Evolutionary conservation across 371 early-diverging fungal species (phyloP), one percentile per base, ranked within the genome.

Genomic region (Lichtheimia ramosa): DNA sequence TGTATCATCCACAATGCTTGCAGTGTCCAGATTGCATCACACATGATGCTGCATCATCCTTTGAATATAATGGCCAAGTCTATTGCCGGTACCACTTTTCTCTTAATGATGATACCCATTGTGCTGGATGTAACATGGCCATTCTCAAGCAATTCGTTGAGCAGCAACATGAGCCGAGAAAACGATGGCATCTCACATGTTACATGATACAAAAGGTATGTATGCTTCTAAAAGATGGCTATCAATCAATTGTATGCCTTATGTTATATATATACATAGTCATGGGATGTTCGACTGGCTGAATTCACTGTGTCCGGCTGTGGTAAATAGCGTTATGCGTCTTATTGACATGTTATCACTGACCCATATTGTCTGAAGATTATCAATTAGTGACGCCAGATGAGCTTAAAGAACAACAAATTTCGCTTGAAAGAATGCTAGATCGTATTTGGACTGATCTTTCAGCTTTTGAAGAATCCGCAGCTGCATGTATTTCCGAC

Each of bases 101-200:
- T 0, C 64, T 86, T 49, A 64, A 88, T 23, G 88, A 83, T 53
- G 92, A 95, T 39, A 84, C 87, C n/a, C 92, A 89, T 61, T 98
- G 98, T 64, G 89, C 91, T 14, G 97, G 98, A 2, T 98, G 98
- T 69, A 79, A 89, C 62, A 92, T 91, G 51, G 94, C 95, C n/a
- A 94, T 98, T 42, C 71, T 98, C 58, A 91, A 93, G 65, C 92
- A 93, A 62, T 98, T 93, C 75, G 89, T 98, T 42, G 96, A 98
- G 63, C 88, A 84, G 64, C 75, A 77, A 43, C 84, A 89, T 63
- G 74, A 85, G 56, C 79, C 85, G 54, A 81, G 90, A 42, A 87
- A 86, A 57, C 90, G 91, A 57, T 98, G 98, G 98, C 98, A 98
- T 70, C 97, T 97, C 5, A 94, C 96, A 69, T 98, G 98, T 69